A percentile compares a stretch with the other conserved stretches of the same genome.
These are phyloP conservation scores for Anethum foeniculum DNA, from an alignment of 140 eudicot species.

Conservation along the genomic window DNA sequence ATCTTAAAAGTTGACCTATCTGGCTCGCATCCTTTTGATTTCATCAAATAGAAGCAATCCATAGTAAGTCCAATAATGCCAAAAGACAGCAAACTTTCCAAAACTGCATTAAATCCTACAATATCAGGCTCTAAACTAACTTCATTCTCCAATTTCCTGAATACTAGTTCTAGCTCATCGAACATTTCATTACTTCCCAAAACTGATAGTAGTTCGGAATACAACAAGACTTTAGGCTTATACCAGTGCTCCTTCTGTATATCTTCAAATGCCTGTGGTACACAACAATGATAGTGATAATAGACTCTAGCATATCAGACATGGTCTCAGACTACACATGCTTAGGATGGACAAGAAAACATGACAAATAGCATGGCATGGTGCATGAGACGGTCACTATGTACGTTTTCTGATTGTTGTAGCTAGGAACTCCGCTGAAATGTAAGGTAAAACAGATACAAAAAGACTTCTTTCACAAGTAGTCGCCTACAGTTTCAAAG, in stretches of 20 bases:
- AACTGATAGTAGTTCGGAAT: slow-evolving; percentile 43
- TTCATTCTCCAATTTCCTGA: slow-evolving; percentile 38
- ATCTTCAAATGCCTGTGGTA: slow-evolving; percentile 57
- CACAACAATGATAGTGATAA: not conserved
- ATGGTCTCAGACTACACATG: not conserved
- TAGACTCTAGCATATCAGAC: not conserved
- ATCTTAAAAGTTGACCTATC: slow-evolving; percentile 49
- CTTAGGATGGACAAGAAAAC: not conserved
- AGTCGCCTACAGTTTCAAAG: not conserved
- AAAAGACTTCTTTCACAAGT: not conserved
- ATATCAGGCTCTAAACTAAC: slow-evolving; percentile 38
- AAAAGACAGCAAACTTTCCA: slow-evolving; percentile 47
- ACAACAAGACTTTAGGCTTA: slow-evolving; percentile 46
- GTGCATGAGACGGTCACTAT: not conserved
- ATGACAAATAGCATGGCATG: not conserved
- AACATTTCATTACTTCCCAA: slow-evolving; percentile 45
- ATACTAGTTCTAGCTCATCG: slow-evolving; percentile 35
- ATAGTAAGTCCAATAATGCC: slow-evolving; percentile 34
- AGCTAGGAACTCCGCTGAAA: not conserved
- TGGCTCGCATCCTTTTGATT: slow-evolving; percentile 49
- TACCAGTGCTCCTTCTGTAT: slow-evolving; percentile 70
- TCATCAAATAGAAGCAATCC: slow-evolving; percentile 62
- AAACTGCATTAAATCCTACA: slow-evolving; percentile 44
- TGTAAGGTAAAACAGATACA: not conserved
- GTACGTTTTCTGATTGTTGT: not conserved